These are phyloP conservation scores for Cymbidium sinense DNA, from an alignment of 106 monocot species.

Conservation along the genomic window DNA sequence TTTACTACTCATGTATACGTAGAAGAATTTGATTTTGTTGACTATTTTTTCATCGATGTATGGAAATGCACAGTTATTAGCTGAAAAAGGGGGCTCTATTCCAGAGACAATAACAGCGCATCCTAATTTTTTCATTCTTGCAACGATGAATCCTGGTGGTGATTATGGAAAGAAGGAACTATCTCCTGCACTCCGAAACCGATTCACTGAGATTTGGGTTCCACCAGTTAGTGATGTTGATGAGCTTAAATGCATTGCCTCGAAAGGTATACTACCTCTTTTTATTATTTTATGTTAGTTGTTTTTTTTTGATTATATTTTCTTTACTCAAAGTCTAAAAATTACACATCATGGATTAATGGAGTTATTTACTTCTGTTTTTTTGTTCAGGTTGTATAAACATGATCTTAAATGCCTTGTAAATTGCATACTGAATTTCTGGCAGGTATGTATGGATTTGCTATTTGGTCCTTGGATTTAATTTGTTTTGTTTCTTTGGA, in stretches of 20 bases:
- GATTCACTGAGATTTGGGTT: slow-evolving; percentile 98
- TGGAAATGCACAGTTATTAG: slow-evolving; percentile 49
- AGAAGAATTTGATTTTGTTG: background rate
- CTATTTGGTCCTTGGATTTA: background rate
- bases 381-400: slow-evolving; percentile 39
- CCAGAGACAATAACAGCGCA: slow-evolving; percentile 66
- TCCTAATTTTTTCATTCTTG: slow-evolving; percentile 72
- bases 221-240: slow-evolving; percentile 57
- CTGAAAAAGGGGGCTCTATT: slow-evolving; percentile 82
- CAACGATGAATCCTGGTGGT: slow-evolving; percentile 99
- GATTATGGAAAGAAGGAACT: slow-evolving; percentile 98
- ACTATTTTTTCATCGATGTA: background rate
- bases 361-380: slow-evolving; percentile 1
- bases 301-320: slow-evolving; percentile 7
- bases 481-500: background rate
- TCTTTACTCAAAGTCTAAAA: background rate
- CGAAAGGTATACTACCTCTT: slow-evolving; percentile 26
- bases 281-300: slow-evolving; percentile 9
- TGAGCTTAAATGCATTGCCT: slow-evolving; percentile 64
- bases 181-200: slow-evolving; percentile 86
- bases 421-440: slow-evolving; percentile 67
- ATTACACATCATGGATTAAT: background rate
- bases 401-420: slow-evolving; percentile 32
- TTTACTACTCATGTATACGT: background rate
- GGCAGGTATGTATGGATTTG: slow-evolving; percentile 46